Base-by-base conservation (phyloP, 2,329 filamentous ascomycete species). In the Penicillium italicum region DNA sequence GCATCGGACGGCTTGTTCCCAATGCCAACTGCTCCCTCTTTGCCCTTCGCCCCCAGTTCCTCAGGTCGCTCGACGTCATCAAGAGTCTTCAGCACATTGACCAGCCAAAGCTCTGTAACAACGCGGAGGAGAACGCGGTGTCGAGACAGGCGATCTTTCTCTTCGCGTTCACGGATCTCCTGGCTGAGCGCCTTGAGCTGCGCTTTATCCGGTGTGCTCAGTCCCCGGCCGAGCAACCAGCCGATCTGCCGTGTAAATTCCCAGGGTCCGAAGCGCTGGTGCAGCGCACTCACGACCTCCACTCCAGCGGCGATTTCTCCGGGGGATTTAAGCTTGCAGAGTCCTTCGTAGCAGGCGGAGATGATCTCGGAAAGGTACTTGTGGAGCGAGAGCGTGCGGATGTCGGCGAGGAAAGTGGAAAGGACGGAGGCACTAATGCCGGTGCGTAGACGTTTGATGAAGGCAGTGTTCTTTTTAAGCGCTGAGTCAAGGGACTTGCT, bases 321-420 rank as follows among this genome's bases (percentile, higher is more conserved):
- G 1, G 91, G 89, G 0, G 88, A 87, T 76, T 97, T 97, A 68
- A 97, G 84, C 73, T 88, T 92, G 77, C 89, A 95, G 7, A 97
- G 82, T 9, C 93, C 93, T 75, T 97, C 93, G 72, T 93, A 96
- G 77, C 91, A 96, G 58, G 93, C 93, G 22, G 92, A 92, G 66
- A 97, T 91, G 64, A 97, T 95, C 76, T 97, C 93, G 64, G 93
- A 97, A 16, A 97, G 85, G 75, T 97, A 97, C 73, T 96, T 97
- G 81, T 93, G 90, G 48, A 97, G 82, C 64, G 92, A 97, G 28
- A 97, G 82, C 26, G 90, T 89, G 66, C 89, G 87, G 66, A 96
- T 92, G 71, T 97, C 93, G 72, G 93, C 86, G 45, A 96, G 78
- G 75, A 97, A 96, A 56, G 91, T 94, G 63, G 84, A 80, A 52